Base-by-base conservation (phyloP, 2,329 filamentous ascomycete species). In the Nectriaceae sp. region DNA sequence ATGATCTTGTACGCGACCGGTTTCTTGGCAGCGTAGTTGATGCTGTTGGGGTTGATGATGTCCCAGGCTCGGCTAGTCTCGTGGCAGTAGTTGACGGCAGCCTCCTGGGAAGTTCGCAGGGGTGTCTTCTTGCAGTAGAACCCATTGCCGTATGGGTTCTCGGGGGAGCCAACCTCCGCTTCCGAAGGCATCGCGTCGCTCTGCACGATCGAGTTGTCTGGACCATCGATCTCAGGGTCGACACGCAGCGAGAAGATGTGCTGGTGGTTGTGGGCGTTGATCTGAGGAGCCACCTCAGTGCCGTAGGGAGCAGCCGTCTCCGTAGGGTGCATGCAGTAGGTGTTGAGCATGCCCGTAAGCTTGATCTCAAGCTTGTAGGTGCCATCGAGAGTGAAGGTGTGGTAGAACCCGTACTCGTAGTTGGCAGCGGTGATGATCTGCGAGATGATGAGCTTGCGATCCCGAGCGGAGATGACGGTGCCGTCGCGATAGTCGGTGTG, bases 81-180 rank as follows among this genome's bases (percentile, higher is more conserved):
- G 52, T 89, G 88, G 63, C 95, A 79, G 70, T 96, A 97, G 66
- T 96, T 87, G 22, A 87, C 87, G 63, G 79, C 81, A 0, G 84
- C 80, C 56, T 88, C 80, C 42, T 76, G 78, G 10, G 87, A 80
- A 0, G 85, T 96, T 10, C 76, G 80, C 50, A 90, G 85, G 65
- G 88, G 89, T 4, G 88, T 96, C 70, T 89, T 88, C 71, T 89
- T 86, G 16, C 88, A 88, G 64, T 87, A 92, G 70, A 96, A 96
- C 10, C 88, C 91, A 64, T 97, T 97, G 46, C 92, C 92, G 71
- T 93, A 92, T 49, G 78, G 85, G 74, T 97, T 97, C 70, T 92
- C 88, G 2, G 78, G 74, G 56, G 86, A 90, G 29, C 91, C 92
- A 0, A 93, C 87, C 20, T 88, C 85, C 1, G 83, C 90, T 1